These are phyloP conservation scores for Candida pseudoviswanathii DNA, from an alignment of 1,139 yeast genomes.

Conservation along the genomic window DNA sequence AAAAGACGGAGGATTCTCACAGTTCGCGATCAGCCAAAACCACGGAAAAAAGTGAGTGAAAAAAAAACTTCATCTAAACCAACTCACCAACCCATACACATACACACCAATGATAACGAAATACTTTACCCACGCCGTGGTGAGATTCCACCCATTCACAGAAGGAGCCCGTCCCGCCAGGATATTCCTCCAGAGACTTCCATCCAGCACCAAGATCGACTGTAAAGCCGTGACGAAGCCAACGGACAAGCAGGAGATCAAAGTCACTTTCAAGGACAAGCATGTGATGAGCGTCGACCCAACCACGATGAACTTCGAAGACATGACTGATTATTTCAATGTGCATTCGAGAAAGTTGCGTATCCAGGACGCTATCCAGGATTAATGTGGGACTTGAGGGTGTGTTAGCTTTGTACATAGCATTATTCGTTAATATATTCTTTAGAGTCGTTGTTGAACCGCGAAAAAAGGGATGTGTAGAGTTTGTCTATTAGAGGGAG, in stretches of 20 bases:
- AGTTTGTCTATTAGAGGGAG: too few species aligned
- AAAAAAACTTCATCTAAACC: slow-evolving; percentile 6
- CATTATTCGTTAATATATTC: slow-evolving; percentile 1
- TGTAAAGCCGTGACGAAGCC: slow-evolving; percentile 52
- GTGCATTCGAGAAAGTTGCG: slow-evolving; percentile 71
- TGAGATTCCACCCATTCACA: slow-evolving; percentile 78
- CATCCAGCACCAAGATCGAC: slow-evolving; percentile 63
- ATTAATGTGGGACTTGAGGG: slow-evolving; percentile 11
- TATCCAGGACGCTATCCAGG: slow-evolving; percentile 61
- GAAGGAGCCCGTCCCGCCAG: slow-evolving; percentile 81
- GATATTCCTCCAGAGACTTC: slow-evolving; percentile 76
- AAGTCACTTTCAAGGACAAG: slow-evolving; percentile 84
- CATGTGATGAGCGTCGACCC: slow-evolving; percentile 72
- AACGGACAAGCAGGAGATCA: slow-evolving; percentile 59
- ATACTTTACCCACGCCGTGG: slow-evolving; percentile 75
- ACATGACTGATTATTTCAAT: slow-evolving; percentile 59
- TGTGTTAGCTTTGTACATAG: slow-evolving; percentile 10
- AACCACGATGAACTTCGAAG: slow-evolving; percentile 48
- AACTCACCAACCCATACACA: not conserved
- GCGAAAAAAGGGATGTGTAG: too few species aligned
- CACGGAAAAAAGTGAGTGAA: slow-evolving; percentile 1
- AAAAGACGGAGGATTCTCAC: not conserved
- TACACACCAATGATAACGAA: slow-evolving; percentile 68
- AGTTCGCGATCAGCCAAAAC: not conserved
- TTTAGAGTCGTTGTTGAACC: too few species aligned